These are phyloP conservation scores for Dendrobium huoshanense DNA, from an alignment of 106 monocot species.

Conservation along the genomic window DNA sequence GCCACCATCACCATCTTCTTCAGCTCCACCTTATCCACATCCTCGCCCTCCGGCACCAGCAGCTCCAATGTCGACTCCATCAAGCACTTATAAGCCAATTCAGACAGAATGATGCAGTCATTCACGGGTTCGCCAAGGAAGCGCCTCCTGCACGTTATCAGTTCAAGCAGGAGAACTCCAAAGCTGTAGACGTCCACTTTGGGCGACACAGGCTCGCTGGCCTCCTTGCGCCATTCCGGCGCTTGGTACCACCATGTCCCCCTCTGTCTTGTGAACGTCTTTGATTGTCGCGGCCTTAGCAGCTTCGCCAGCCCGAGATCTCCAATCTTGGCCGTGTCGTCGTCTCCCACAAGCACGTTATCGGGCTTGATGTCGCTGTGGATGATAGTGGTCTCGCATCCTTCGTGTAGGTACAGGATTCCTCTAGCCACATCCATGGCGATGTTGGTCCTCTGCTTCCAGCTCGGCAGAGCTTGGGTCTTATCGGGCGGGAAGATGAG, in stretches of 20 bases:
- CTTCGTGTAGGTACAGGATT: conserved; percentile 32
- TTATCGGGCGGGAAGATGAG: background rate
- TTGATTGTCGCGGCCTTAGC: conserved; percentile 3
- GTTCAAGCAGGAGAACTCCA: conserved; percentile 33
- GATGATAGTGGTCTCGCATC: conserved; percentile 24
- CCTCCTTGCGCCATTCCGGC: conserved; percentile 32
- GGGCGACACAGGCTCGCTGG: conserved; percentile 5
- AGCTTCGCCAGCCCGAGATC: conserved; percentile 43
- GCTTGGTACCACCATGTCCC: conserved; percentile 44
- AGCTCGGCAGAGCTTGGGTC: background rate
- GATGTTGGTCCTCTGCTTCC: conserved; percentile 28
- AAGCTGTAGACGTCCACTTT: conserved; percentile 65
- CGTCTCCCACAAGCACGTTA: conserved; percentile 33
- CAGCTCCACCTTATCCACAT: conserved; percentile 11
- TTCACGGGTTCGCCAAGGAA: background rate
- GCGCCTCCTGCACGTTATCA: conserved; percentile 32
- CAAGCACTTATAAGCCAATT: conserved; percentile 4
- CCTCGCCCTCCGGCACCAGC: conserved; percentile 29
- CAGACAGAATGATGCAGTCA: background rate
- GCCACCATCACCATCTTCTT: conserved; percentile 26
- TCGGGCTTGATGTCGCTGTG: conserved; percentile 49
- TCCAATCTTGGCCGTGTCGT: conserved; percentile 15
- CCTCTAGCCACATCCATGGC: conserved; percentile 28
- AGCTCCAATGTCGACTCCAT: conserved; percentile 19
- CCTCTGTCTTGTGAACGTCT: conserved; percentile 16